phyloP scores from a whole-genome alignment of 352 stramenopile species.

The Elongisporangium prolatum region DNA sequence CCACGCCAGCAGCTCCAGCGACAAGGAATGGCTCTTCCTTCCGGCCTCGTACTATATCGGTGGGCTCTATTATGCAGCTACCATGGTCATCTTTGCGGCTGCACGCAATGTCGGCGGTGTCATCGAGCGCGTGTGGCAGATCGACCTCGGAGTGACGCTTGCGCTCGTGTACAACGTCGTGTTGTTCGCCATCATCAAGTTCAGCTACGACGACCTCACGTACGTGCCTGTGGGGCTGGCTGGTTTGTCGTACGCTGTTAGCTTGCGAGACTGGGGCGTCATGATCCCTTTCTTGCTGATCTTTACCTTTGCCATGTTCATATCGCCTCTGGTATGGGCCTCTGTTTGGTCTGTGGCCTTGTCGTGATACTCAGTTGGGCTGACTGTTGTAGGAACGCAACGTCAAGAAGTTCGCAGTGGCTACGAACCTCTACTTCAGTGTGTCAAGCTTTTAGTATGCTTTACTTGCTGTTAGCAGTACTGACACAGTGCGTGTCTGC shows the following conservation, averaged over 20 bases:
- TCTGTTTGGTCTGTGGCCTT: conserved; percentile 10
- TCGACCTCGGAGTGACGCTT: conserved; percentile 57
- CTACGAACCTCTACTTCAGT: conserved; percentile 80
- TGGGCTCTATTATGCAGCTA: conserved; percentile 52
- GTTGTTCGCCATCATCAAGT: conserved; percentile 47
- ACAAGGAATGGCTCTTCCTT: conserved; percentile 38
- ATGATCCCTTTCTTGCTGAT: conserved; percentile 47
- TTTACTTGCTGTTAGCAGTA: not conserved
- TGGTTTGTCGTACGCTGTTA: conserved; percentile 58
- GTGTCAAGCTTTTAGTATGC: conserved; percentile 8
- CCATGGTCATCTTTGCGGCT: conserved; percentile 69
- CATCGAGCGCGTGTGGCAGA: conserved; percentile 67
- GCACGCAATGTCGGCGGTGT: conserved; percentile 55
- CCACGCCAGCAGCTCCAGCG: conserved; percentile 16
- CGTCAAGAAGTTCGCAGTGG: conserved; percentile 74
- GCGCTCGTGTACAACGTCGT: conserved; percentile 73
- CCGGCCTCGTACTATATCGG: conserved; percentile 61
- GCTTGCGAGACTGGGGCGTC: conserved; percentile 52
- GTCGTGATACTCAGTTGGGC: not conserved
- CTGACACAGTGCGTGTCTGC: too few relatives aligned
- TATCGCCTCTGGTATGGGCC: conserved; percentile 45
- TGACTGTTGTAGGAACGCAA: conserved; percentile 34
- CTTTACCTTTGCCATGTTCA: conserved; percentile 62
- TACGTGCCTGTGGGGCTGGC: conserved; percentile 42
- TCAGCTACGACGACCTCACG: conserved; percentile 44